These are phyloP conservation scores for Evernia prunastri DNA, from an alignment of 495 filamentous ascomycete species.

Conservation along the genomic window DNA sequence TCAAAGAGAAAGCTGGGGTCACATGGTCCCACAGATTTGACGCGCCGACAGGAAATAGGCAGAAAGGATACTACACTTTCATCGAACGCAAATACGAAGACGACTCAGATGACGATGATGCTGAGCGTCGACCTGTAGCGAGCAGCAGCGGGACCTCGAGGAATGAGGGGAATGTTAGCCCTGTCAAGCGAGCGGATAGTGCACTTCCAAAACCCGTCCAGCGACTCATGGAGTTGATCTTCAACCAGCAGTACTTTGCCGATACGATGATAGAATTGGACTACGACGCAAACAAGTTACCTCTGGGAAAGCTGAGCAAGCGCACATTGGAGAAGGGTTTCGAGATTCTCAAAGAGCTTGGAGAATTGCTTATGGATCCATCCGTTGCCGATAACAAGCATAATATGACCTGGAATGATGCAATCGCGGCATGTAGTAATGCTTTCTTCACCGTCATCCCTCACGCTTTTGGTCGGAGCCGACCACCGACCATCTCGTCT, in stretches of 20 bases:
- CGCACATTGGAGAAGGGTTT: slow-evolving; percentile 62
- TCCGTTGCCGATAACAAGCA: slow-evolving; percentile 41
- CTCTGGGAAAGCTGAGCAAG: slow-evolving; percentile 73
- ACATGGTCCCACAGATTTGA: slow-evolving; percentile 53
- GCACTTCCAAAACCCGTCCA: slow-evolving; percentile 51
- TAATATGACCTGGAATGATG: slow-evolving; percentile 28
- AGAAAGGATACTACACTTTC: slow-evolving; percentile 61
- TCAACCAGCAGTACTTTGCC: slow-evolving; percentile 61
- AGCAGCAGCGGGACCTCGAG: neutral
- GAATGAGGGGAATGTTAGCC: neutral
- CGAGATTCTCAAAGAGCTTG: slow-evolving; percentile 61
- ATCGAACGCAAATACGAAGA: slow-evolving; percentile 61
- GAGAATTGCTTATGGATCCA: slow-evolving; percentile 50
- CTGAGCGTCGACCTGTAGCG: slow-evolving; percentile 32
- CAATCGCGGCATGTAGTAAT: slow-evolving; percentile 57
- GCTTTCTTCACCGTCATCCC: slow-evolving; percentile 72
- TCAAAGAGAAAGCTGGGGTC: slow-evolving; percentile 67
- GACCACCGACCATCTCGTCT: slow-evolving; percentile 55
- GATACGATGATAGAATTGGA: slow-evolving; percentile 58
- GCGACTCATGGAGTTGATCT: slow-evolving; percentile 67
- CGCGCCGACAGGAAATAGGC: slow-evolving; percentile 30
- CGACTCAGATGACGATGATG: slow-evolving; percentile 54
- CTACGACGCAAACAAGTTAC: slow-evolving; percentile 71
- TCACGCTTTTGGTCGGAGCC: slow-evolving; percentile 65
- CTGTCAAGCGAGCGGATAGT: slow-evolving; percentile 4